Conservation (phyloP, 768 basidiomycete species). For the Mycena kentingensis region DNA sequence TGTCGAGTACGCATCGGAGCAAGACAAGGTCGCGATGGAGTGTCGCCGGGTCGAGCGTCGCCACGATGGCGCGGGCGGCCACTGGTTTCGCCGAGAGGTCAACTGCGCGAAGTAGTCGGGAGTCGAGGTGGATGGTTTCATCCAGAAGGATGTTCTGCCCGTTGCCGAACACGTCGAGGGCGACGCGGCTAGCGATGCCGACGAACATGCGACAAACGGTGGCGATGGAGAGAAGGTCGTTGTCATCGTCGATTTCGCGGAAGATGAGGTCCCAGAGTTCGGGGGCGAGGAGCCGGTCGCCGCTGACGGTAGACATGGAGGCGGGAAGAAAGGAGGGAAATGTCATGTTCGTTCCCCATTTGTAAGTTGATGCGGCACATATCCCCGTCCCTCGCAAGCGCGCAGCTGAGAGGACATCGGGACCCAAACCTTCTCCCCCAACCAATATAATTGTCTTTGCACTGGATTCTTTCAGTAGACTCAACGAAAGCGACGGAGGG, state of each 20-base stretch:
- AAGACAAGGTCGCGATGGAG: not conserved
- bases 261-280: not conserved
- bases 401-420: too few relatives aligned
- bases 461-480: too few relatives aligned
- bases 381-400: too few relatives aligned
- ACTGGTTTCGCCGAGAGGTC: not conserved
- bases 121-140: not conserved
- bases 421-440: too few relatives aligned
- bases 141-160: not conserved
- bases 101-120: not conserved
- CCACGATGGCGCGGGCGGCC: not conserved
- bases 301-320: too few relatives aligned
- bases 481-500: too few relatives aligned
- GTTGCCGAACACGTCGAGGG: not conserved
- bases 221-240: not conserved
- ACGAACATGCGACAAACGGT: not conserved
- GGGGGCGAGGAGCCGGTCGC: not conserved
- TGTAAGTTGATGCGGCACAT: too few relatives aligned
- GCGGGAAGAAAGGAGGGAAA: too few relatives aligned
- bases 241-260: not conserved
- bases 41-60: not conserved
- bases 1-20: not conserved
- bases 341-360: too few relatives aligned
- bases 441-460: too few relatives aligned
- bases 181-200: not conserved